Percentiles rank a stretch among this genome's conserved stretches.
These are phyloP conservation scores for Multifurca ochricompacta DNA, from an alignment of 768 basidiomycete genomes.

Conservation along the genomic window DNA sequence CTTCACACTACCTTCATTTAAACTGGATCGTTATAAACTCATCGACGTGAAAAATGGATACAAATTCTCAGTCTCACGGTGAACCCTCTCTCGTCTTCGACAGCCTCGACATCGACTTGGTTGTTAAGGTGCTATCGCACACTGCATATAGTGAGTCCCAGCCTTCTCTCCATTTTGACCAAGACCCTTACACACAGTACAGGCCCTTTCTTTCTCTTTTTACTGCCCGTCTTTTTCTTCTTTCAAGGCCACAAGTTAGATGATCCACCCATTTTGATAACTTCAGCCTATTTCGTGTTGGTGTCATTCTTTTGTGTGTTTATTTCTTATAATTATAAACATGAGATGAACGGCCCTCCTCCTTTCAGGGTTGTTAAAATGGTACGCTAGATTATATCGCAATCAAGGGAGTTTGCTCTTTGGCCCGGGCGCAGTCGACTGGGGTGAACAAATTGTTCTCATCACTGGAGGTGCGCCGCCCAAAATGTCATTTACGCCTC, in stretches of 20 bases:
- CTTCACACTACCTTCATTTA: too few species aligned
- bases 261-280: constrained; percentile 45
- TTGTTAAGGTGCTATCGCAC: constrained; percentile 69
- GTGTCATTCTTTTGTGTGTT: constrained; percentile 67
- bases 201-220: constrained; percentile 82
- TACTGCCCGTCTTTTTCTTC: constrained; percentile 70
- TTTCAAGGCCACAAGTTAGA: constrained; percentile 54
- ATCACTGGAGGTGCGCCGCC: constrained; percentile 76
- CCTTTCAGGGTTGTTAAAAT: constrained; percentile 48
- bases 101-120: constrained; percentile 64
- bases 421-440: constrained; percentile 56
- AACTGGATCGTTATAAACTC: not conserved
- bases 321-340: not conserved
- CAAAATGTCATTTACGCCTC: not conserved
- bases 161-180: not conserved
- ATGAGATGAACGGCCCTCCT: constrained; percentile 7
- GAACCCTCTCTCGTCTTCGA: constrained; percentile 47
- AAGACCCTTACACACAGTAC: not conserved
- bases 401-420: constrained; percentile 65
- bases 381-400: constrained; percentile 65
- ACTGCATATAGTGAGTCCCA: constrained; percentile 68
- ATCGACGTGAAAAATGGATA: not conserved
- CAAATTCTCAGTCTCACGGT: not conserved
- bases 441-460: constrained; percentile 85
- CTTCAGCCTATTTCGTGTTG: constrained; percentile 47